Conservation (phyloP, 2,329 filamentous ascomycete species). For the Biscogniauxia marginata region DNA sequence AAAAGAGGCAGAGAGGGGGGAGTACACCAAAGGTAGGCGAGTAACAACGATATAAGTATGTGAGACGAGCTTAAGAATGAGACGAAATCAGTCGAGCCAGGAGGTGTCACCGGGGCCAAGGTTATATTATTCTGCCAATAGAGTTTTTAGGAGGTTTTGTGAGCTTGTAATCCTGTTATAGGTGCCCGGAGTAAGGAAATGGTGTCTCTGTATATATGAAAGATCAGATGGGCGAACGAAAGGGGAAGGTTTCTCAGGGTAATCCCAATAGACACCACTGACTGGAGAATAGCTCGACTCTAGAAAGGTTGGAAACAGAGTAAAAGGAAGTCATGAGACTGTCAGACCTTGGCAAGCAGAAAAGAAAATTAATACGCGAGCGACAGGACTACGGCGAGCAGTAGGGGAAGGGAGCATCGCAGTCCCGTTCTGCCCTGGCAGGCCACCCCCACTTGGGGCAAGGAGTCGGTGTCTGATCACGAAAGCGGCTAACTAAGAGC, state of each 20-base stretch:
- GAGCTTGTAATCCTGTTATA: conserved; percentile 8
- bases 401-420: not conserved
- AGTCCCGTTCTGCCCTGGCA: not conserved
- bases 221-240: conserved; percentile 31
- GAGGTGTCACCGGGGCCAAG: conserved; percentile 11
- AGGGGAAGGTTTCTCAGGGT: conserved; percentile 30
- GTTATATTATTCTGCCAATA: not conserved
- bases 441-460: not conserved
- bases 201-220: conserved; percentile 8
- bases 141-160: conserved; percentile 3
- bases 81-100: conserved; percentile 15
- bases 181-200: conserved; percentile 5
- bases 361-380: not conserved
- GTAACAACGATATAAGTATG: not conserved
- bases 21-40: not conserved
- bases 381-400: not conserved
- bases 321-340: conserved; percentile 29
- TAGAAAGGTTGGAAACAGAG: conserved; percentile 19
- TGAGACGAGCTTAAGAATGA: conserved; percentile 3
- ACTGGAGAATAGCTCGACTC: conserved; percentile 20
- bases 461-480: not conserved
- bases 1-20: not conserved
- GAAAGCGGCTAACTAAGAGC: not conserved
- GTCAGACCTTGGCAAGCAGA: conserved; percentile 17
- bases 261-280: conserved; percentile 19